Conservation (phyloP, 2,329 filamentous ascomycete species). For the Chaetothyriales sp. region DNA sequence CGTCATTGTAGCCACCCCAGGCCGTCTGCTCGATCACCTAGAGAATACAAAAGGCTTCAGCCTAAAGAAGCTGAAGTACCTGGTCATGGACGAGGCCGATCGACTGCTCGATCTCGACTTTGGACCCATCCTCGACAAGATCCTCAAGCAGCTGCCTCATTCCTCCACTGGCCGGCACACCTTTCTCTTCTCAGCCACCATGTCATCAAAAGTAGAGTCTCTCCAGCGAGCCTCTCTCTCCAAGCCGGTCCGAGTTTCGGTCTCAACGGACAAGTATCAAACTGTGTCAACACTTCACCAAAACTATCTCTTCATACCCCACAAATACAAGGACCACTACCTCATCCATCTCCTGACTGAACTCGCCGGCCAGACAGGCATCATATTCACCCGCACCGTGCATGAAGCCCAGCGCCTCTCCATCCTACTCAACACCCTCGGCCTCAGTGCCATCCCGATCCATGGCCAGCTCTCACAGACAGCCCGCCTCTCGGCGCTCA, state of each 20-base stretch:
- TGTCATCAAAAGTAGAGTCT: conserved; percentile 85
- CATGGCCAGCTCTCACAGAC: conserved; percentile 88
- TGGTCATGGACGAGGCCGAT: conserved; percentile 94
- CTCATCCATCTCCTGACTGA: conserved; percentile 78
- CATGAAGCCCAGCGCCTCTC: conserved; percentile 78
- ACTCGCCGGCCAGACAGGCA: conserved; percentile 68
- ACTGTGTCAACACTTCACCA: conserved; percentile 82
- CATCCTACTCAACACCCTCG: conserved; percentile 68
- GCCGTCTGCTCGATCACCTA: conserved; percentile 76
- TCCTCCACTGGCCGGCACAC: conserved; percentile 51
- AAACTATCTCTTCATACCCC: conserved; percentile 73
- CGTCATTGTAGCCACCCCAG: conserved; percentile 82
- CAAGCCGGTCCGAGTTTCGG: conserved; percentile 70
- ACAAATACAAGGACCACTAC: conserved; percentile 79
- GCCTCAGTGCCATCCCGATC: conserved; percentile 80
- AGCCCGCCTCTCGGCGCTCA: conserved; percentile 69
- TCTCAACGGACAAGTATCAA: conserved; percentile 74
- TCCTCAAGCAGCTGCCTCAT: conserved; percentile 72
- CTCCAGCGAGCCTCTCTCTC: conserved; percentile 78
- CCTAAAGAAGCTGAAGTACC: conserved; percentile 63
- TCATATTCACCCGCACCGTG: conserved; percentile 86
- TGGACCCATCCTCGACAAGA: conserved; percentile 81
- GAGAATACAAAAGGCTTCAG: conserved; percentile 97
- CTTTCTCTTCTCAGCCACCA: conserved; percentile 86
- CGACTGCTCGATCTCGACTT: conserved; percentile 87